Evolutionary conservation across 2,329 filamentous ascomycete species (phyloP), one percentile per base, ranked within the genome.

Genomic region (Erysiphe neolycopersici): DNA sequence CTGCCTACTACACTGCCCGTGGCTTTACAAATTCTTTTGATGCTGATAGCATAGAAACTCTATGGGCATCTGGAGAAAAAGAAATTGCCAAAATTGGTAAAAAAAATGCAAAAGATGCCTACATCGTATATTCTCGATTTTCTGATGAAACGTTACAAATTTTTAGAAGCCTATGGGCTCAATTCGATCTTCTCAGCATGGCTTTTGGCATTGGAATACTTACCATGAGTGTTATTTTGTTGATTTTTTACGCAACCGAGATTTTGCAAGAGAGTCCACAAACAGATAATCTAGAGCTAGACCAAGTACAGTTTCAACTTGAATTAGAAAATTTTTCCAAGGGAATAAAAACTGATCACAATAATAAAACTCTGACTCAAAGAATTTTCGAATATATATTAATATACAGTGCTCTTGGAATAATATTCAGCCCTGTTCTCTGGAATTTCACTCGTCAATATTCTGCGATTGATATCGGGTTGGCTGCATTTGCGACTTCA

Each of bases 161-260:
- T 12, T 95, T 82, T 62, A 80, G 84, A 56, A 69, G 68, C 35
- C 64, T 95, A 14, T 98, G 89, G 89, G 84, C 89, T 18, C 73
- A 80, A 32, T 98, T 98, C 52, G 83, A 98, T 57, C 66, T 93
- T 17, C 67, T 73, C 2, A 80, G 78, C 56, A 98, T 98, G 84
- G 55, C 78, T 13, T 66, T 79, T 48, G 89, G 89, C 40, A 73
- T 95, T 33, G 57, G 60, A 0, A 69, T 92, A 43, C 70, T 91
- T 48, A 66, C 71, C 3, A 61, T 71, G 19, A 75, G 79, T 3
- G 67, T 94, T 18, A 50, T 75, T 2, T 60, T 79, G 5, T 64
- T 95, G 43, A 62, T 79, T 0, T 62, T 87, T 41, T 94, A 91
- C 58, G 74, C 81, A 9, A 69, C 69, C 16, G 63, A 63, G 18